A percentile compares a stretch with the other conserved stretches of the same genome.
These are phyloP conservation scores for Diplogelasinospora grovesii DNA, from an alignment of 495 filamentous ascomycete genomes.

Conservation along the genomic window DNA sequence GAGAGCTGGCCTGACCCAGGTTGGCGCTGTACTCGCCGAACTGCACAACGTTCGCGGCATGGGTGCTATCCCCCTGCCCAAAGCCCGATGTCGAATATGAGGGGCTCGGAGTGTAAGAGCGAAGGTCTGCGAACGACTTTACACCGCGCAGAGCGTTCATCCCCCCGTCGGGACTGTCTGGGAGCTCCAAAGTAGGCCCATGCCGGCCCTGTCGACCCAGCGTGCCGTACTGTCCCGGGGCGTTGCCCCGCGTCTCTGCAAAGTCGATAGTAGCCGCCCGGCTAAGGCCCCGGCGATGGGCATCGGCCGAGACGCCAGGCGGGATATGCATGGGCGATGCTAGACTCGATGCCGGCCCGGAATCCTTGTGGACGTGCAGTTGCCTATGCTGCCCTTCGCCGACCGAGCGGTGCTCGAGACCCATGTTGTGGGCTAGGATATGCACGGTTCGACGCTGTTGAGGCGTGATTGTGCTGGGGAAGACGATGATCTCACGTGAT, in stretches of 20 bases:
- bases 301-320: conserved; percentile 62
- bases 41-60: conserved; percentile 59
- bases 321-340: conserved; percentile 42
- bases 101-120: conserved; percentile 90
- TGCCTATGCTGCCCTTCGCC: conserved; percentile 80
- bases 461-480: conserved; percentile 72
- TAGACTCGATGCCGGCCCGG: conserved; percentile 28
- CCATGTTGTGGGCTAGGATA: conserved; percentile 92
- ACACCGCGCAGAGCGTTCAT: conserved; percentile 65
- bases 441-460: conserved; percentile 83
- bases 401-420: conserved; percentile 78
- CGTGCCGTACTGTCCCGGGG: conserved; percentile 61
- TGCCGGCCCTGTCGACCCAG: conserved; percentile 62
- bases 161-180: conserved; percentile 67
- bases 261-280: conserved; percentile 98
- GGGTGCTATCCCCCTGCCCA: conserved; percentile 24
- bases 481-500: conserved; percentile 70
- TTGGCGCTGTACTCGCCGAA: conserved; percentile 36
- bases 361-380: conserved; percentile 76
- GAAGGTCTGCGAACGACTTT: conserved; percentile 93
- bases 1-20: conserved; percentile 30
- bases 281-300: conserved; percentile 72
- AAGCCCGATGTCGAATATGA: conserved; percentile 65
- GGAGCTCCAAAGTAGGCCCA: conserved; percentile 69
- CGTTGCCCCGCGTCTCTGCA: conserved; percentile 73